phyloP scores from a whole-genome alignment of 768 basidiomycete species.

The Hygrophorus pudorinus region DNA sequence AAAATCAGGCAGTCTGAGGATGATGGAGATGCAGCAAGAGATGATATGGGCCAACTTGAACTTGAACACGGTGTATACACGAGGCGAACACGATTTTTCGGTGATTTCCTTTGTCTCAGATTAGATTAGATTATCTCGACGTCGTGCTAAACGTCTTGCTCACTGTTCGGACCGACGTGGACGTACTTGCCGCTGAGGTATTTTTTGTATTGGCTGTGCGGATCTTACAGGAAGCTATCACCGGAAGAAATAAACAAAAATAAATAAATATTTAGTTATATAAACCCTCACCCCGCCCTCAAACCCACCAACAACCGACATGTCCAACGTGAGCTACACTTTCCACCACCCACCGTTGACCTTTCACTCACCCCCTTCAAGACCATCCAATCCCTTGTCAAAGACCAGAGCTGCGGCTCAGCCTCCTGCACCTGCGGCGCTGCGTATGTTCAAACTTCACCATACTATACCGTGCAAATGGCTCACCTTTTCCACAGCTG shows the following conservation, averaged over 20 bases:
- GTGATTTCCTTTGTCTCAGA: not conserved
- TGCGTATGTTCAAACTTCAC: conserved; percentile 25
- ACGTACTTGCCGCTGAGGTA: not conserved
- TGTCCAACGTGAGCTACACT: not conserved
- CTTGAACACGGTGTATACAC: conserved; percentile 3
- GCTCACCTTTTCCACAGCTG: conserved; percentile 30
- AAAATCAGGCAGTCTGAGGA: not conserved
- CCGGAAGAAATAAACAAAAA: no score
- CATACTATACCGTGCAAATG: not conserved
- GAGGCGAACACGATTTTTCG: conserved; percentile 3
- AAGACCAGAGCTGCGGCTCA: conserved; percentile 35
- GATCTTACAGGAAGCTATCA: no score
- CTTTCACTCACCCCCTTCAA: conserved; percentile 9
- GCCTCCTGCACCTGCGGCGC: conserved; percentile 52
- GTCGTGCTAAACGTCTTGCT: no score
- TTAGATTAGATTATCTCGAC: no score
- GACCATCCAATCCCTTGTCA: conserved; percentile 28
- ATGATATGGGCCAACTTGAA: not conserved
- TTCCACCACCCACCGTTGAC: not conserved
- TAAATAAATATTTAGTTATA: no score
- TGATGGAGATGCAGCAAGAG: not conserved
- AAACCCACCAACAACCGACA: no score
- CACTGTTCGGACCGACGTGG: no score
- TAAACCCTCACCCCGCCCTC: no score
- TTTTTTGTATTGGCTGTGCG: no score